Conservation (phyloP, 2,329 filamentous ascomycete genomes). For the Huntiella savannae region DNA sequence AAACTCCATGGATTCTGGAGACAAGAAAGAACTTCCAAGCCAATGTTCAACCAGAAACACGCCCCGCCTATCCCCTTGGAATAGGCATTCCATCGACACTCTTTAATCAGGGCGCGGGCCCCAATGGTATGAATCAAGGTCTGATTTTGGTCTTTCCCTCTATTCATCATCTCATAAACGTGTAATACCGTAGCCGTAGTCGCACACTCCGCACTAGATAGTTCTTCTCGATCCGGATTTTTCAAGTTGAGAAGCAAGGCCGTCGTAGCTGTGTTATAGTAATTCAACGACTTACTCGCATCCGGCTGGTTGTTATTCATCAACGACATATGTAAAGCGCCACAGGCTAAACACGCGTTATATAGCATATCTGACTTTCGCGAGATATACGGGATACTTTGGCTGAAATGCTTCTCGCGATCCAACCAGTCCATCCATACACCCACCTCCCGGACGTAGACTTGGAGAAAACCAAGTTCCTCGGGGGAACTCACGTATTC, state of each 20-base stretch:
- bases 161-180: constrained; percentile 82
- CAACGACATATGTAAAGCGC: constrained; percentile 60
- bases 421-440: constrained; percentile 92
- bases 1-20: constrained; percentile 73
- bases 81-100: constrained; percentile 72
- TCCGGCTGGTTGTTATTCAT: constrained; percentile 29
- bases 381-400: constrained; percentile 65
- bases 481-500: constrained; percentile 55
- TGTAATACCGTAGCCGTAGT: constrained; percentile 76
- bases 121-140: constrained; percentile 83
- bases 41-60: constrained; percentile 88
- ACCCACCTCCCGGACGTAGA: constrained; percentile 78
- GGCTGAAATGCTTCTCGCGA: constrained; percentile 67
- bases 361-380: constrained; percentile 72
- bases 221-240: constrained; percentile 47
- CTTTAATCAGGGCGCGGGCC: constrained; percentile 67
- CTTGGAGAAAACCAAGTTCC: constrained; percentile 76
- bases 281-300: constrained; percentile 34
- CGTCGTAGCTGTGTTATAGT: constrained; percentile 52
- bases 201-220: constrained; percentile 63
- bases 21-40: constrained; percentile 77
- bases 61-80: constrained; percentile 64
- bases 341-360: constrained; percentile 76
- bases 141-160: constrained; percentile 36
- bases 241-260: constrained; percentile 59